Evolutionary conservation across 1,139 yeast species (phyloP), one percentile per base, ranked within the genome.

Genomic region (Debaryomycetaceae sp.): DNA sequence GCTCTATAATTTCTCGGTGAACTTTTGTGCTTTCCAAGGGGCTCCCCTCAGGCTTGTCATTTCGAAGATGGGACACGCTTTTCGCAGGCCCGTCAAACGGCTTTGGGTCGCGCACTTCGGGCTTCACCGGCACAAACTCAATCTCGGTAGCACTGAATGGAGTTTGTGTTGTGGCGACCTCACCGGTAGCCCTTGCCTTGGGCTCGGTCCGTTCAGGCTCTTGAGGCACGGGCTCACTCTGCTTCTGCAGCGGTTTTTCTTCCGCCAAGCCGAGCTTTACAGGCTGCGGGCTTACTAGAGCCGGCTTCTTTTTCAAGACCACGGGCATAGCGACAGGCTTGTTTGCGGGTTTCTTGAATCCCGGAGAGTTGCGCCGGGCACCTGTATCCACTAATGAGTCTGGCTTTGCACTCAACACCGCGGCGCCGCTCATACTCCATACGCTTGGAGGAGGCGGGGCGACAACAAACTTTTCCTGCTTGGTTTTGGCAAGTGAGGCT

Each of bases 301-400:
- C 20, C 20, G 20, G 10, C 37, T 59, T 62, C 45, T 63, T 63
- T 44, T 60, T 62, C 43, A 63, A 54, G 21, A 63, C 53, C 2
- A 58, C 52, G 1, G 68, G 68, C 32, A 60, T 62, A 5, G 44
- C 33, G 5, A 41, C 43, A 4, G 37, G 37, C 6, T 49, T 52
- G 32, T 53, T 57, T 3, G 58, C 57, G 3, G 45, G 37, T 25
- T 39, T 44, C 16, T 16, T 27, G 18, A 31, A 27, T 23, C 37
- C 40, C 6, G 49, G 45, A 10, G 46, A 35, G 23, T 36, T 43
- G 25, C 41, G 43, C 25, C 46, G 43, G 27, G 44, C 28, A 10
- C 30, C 29, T 13, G 25, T 11, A 4, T 22, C 29, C 22, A 27
- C 13, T 3, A 24, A 25, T 16, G 32, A 37, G 15, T 31, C 37